These are phyloP conservation scores for Schizothecium vesticola DNA, from an alignment of 495 filamentous ascomycete species.

Conservation along the genomic window DNA sequence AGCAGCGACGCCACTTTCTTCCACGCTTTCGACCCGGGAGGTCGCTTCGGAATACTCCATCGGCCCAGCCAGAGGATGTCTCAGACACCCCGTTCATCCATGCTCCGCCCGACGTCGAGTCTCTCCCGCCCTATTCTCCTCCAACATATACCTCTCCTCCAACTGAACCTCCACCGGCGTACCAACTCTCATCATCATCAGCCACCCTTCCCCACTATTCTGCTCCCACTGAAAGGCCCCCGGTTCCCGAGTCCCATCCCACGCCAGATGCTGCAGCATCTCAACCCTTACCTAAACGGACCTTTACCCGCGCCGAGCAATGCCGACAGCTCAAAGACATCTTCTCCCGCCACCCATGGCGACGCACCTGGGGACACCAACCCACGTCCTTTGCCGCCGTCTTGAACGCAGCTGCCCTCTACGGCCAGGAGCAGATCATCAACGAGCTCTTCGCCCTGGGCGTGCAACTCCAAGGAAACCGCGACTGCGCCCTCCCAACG, in stretches of 20 bases:
- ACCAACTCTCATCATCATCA: not conserved
- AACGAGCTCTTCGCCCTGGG: constrained; percentile 5
- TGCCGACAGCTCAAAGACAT: not conserved
- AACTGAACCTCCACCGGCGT: not conserved
- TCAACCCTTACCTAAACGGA: not conserved
- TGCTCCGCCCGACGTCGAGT: not conserved
- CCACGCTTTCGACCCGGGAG: not conserved
- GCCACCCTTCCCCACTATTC: not conserved
- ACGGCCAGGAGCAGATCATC: not conserved
- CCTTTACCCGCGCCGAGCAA: not conserved
- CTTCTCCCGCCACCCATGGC: constrained; percentile 4
- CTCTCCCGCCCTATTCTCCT: not conserved
- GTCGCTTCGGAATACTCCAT: not conserved
- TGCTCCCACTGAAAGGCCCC: not conserved
- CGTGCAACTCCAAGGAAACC: constrained; percentile 5
- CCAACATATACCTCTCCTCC: not conserved
- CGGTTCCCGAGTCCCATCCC: not conserved
- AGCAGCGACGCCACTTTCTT: too few relatives aligned
- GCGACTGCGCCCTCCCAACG: not conserved
- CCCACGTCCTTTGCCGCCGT: not conserved
- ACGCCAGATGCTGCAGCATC: not conserved
- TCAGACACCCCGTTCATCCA: not conserved
- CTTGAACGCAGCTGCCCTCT: not conserved
- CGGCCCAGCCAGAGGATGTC: not conserved
- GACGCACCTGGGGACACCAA: constrained; percentile 2